A percentile compares a stretch with the other conserved stretches of the same genome.
Evolutionary conservation across 495 filamentous ascomycete species (phyloP).

Genomic region (Aspergillus ostianus): DNA sequence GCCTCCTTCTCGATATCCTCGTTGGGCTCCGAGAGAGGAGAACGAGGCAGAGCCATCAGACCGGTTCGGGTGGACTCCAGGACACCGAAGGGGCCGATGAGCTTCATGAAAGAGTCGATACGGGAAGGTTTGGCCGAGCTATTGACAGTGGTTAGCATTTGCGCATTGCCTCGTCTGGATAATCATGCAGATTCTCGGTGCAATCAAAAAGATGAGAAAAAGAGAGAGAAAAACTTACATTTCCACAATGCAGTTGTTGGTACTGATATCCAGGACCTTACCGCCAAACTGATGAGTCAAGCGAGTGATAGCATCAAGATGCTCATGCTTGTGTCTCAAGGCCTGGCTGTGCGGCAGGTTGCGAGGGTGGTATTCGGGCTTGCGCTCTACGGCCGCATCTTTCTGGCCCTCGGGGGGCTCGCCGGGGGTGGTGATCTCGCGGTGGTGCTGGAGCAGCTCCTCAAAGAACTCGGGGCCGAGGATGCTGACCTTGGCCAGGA

Average conservation of each 20-base stretch:
- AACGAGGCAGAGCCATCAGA: conserved; percentile 93
- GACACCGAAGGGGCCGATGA: conserved; percentile 93
- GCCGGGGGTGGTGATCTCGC: conserved; percentile 60
- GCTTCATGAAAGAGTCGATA: conserved; percentile 97
- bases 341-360: conserved; percentile 82
- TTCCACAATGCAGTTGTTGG: conserved; percentile 97
- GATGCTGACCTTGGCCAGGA: conserved; percentile 95
- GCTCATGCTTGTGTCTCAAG: conserved; percentile 92
- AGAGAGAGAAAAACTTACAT: conserved; percentile 59
- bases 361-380: conserved; percentile 72
- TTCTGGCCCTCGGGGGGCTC: conserved; percentile 33
- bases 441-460: conserved; percentile 90
- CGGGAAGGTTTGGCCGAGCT: conserved; percentile 89
- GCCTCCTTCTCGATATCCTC: conserved; percentile 81
- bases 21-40: conserved; percentile 71
- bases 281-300: conserved; percentile 96
- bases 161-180: neutral
- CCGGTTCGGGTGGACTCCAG: conserved; percentile 91
- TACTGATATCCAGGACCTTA: conserved; percentile 96
- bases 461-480: conserved; percentile 97
- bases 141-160: conserved; percentile 3
- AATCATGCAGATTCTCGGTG: neutral
- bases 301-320: conserved; percentile 90
- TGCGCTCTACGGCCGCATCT: conserved; percentile 31
- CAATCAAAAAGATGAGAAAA: neutral